Conservation (phyloP, 371 early-diverging fungal species). For the Mortierella sp. region DNA sequence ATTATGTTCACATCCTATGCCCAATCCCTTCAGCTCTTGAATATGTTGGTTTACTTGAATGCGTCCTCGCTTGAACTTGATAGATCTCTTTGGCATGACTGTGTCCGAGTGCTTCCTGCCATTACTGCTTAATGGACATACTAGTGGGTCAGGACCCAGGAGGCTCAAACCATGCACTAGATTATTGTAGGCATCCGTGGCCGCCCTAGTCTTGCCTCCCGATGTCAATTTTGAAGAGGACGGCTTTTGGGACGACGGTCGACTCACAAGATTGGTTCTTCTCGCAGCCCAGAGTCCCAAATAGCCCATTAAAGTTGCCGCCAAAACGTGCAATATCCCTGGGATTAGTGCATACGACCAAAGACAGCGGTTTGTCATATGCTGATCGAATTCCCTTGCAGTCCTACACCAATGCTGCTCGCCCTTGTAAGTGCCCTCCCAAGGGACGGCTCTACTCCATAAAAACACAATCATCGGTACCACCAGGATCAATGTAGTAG, state of each 20-base stretch:
- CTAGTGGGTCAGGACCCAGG: background rate
- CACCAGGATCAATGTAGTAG: conserved; percentile 25
- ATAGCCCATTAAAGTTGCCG: conserved; percentile 25
- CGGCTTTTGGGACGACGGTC: background rate
- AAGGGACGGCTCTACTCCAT: conserved; percentile 27
- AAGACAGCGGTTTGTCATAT: conserved; percentile 42
- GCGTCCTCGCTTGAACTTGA: conserved; percentile 39
- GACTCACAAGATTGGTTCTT: conserved; percentile 22
- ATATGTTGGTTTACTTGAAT: conserved; percentile 49
- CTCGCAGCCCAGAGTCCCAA: conserved; percentile 31
- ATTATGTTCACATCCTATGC: conserved; percentile 22
- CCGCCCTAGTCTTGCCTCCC: background rate
- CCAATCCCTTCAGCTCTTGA: conserved; percentile 43
- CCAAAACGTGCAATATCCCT: conserved; percentile 19
- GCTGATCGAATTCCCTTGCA: conserved; percentile 17
- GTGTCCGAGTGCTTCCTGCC: conserved; percentile 12
- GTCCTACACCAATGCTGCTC: conserved; percentile 37
- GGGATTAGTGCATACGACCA: conserved; percentile 44
- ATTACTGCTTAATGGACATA: background rate
- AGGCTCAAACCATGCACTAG: conserved; percentile 16
- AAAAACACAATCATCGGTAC: conserved; percentile 31
- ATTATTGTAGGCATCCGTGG: conserved; percentile 11
- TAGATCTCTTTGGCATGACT: background rate
- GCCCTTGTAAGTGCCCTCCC: conserved; percentile 42
- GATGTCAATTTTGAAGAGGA: background rate